A percentile compares a stretch with the other conserved stretches of the same genome.
phyloP scores from a whole-genome alignment of 2,329 filamentous ascomycete species.

The Botrytis fragariae region DNA sequence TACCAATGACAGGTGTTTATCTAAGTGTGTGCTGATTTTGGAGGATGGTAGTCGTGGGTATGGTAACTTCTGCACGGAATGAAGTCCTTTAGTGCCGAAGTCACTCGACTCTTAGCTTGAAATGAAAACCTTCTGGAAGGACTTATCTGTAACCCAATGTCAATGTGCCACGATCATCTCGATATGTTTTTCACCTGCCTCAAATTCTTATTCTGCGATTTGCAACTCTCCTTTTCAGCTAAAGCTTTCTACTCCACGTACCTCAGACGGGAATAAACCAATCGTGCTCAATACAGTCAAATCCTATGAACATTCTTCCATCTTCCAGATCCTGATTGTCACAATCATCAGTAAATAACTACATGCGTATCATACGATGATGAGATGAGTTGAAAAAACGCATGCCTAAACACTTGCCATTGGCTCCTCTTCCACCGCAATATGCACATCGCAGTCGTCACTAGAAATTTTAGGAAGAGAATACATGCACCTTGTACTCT shows the following conservation, averaged over 20 bases:
- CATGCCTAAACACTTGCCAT: no score
- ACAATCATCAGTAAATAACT: not conserved
- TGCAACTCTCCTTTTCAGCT: not conserved
- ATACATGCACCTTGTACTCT: no score
- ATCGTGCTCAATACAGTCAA: not conserved
- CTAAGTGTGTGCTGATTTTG: not conserved
- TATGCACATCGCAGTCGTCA: no score
- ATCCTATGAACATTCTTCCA: not conserved
- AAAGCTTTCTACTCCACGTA: not conserved
- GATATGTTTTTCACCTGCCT: not conserved
- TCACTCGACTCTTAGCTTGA: not conserved
- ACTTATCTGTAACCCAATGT: not conserved
- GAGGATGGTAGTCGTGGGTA: not conserved
- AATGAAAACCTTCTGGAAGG: not conserved
- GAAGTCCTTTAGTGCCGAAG: not conserved
- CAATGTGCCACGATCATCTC: not conserved
- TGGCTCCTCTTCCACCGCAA: no score
- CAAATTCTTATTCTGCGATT: no score
- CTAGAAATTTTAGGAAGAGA: no score
- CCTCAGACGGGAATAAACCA: not conserved
- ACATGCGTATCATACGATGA: not conserved
- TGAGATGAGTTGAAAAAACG: not conserved
- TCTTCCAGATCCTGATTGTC: not conserved
- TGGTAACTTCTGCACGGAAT: not conserved
- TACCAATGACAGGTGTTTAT: slow-evolving; percentile 1